Evolutionary conservation across 2,329 filamentous ascomycete species (phyloP), one percentile per base, ranked within the genome.

Genomic region (Arthrobotrys musiformis): DNA sequence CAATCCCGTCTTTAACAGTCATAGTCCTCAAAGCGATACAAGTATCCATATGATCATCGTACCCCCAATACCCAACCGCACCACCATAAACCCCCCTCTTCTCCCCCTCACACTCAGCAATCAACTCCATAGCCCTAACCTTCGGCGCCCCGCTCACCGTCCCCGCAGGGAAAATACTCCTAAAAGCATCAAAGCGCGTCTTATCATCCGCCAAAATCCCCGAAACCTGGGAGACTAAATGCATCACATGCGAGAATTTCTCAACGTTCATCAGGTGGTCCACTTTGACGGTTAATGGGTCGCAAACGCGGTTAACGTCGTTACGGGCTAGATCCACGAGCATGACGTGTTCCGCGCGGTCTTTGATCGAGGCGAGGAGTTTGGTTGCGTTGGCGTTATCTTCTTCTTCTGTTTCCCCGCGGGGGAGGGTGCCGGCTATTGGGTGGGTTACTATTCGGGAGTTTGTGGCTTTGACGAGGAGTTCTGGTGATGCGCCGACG

Each of bases 71-170:
- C 1, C 95, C 95, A 0, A 97, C 94, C 0, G 95, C 95, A 28
- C 95, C 95, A 7, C 95, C 95, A 82, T 99, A 99, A 42, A 98
- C 90, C 44, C 95, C 94, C 67, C 95, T 88, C 87, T 97, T 97
- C 87, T 99, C 95, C 79, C 88, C 86, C 85, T 99, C 95, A 54
- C 98, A 86, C 85, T 98, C 94, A 54, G 92, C 93, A 81, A 99
- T 99, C 78, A 99, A 86, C 85, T 97, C 92, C 95, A 99, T 99
- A 1, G 95, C 95, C 79, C 91, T 90, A 68, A 99, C 93, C 85
- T 99, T 99, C 72, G 95, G 95, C 2, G 95, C 94, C 3, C 95
- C 95, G 17, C 92, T 95, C 30, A 98, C 94, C 0, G 95, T 99
- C 69, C 95, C 95, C 3, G 95, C 95, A 0, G 95, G 95, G 86